phyloP scores from a whole-genome alignment of 768 basidiomycete species.

The Neoboletus magnificus region DNA sequence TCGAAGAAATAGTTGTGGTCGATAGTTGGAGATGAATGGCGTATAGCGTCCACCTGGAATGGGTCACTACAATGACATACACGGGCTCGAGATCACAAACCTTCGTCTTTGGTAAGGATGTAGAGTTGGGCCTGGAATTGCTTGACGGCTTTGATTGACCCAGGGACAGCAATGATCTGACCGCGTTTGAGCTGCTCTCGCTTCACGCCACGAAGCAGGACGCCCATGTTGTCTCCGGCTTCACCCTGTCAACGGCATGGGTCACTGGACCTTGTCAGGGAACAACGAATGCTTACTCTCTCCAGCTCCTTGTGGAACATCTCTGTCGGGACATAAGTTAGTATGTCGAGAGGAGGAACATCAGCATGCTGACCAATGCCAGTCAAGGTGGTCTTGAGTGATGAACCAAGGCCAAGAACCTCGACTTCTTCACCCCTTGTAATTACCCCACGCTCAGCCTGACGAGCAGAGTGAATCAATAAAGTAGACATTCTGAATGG shows the following conservation, averaged over 20 bases:
- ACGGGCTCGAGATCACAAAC: slow-evolving; percentile 33
- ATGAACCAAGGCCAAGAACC: slow-evolving; percentile 79
- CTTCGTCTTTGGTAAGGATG: slow-evolving; percentile 37
- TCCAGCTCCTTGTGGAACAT: slow-evolving; percentile 99
- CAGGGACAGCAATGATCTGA: slow-evolving; percentile 85
- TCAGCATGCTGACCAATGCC: slow-evolving; percentile 65
- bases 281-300: slow-evolving; percentile 47
- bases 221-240: slow-evolving; percentile 99
- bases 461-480: slow-evolving; percentile 3
- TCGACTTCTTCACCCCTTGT: slow-evolving; percentile 93
- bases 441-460: slow-evolving; percentile 91
- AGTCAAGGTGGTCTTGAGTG: slow-evolving; percentile 89
- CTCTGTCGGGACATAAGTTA: slow-evolving; percentile 46
- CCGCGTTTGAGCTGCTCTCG: slow-evolving; percentile 94
- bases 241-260: slow-evolving; percentile 57
- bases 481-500: background rate
- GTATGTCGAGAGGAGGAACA: background rate
- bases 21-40: slow-evolving; percentile 92
- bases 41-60: slow-evolving; percentile 69
- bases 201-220: slow-evolving; percentile 93
- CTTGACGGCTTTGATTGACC: slow-evolving; percentile 90
- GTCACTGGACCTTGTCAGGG: background rate
- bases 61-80: slow-evolving; percentile 44
- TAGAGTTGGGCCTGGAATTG: slow-evolving; percentile 95
- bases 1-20: slow-evolving; percentile 59